Base-by-base conservation (phyloP, 768 basidiomycete species). In the Tricholoma sp. region DNA sequence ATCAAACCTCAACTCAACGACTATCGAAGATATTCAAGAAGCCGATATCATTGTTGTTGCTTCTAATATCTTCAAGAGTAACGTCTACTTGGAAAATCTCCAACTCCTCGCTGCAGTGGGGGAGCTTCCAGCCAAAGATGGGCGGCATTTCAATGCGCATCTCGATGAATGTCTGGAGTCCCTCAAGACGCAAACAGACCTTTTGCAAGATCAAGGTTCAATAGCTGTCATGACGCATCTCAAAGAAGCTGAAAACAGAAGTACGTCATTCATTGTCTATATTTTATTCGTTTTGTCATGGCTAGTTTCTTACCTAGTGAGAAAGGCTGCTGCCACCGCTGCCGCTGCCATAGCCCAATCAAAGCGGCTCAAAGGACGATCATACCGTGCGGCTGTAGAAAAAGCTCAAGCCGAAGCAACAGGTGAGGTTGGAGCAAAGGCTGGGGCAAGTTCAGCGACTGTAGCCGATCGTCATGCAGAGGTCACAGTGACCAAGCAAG, bases 21-120 rank as follows among this genome's bases (percentile, higher is more conserved):
- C 84, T 29, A 82, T 97, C 59, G 79, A 89, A 60, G 80, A 86
- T 20, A 76, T 96, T 28, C 77, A 86, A 62, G 78, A 90, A 1
- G 93, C 93, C 0, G 93, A 98, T 66, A 84, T 97, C 50, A 76
- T 97, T 51, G 80, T 98, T 60, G 84, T 92, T 20, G 89, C 93
- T 6, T 89, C 90, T 2, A 91, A 85, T 62, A 72, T 97, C n/a
- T 91, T 94, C 76, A 85, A 85, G 61, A 91, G 90, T 42, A 69
- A 71, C 11, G 84, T 83, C 33, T 97, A 93, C 63, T 74, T 88
- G 5, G 82, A 80, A n/a, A 90, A 89, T 65, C 80, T 94, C 9
- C 83, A 85, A 59, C 72, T 83, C 2, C 79, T 94, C 42, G 81
- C 85, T 3, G 88, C 79, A 6, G 85, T 78, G 7, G 85, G 88